A percentile compares a stretch with the other conserved stretches of the same genome.
phyloP scores from a whole-genome alignment of 1,284 basidiomycete genomes.

The Ustilago bromivora region DNA sequence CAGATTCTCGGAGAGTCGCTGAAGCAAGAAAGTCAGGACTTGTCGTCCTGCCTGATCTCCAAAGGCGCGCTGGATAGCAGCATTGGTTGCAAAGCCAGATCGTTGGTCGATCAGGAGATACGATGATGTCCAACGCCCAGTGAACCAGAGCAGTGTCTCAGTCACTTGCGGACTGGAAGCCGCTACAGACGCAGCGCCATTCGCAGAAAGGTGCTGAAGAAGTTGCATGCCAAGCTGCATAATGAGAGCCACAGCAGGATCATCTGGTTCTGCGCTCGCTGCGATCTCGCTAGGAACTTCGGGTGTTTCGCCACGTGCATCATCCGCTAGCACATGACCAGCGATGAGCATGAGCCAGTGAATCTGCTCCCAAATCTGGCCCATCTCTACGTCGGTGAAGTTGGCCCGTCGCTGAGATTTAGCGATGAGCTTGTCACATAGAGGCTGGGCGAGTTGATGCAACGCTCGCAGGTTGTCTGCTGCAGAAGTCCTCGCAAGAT shows the following conservation, averaged over 20 bases:
- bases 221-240: slow-evolving; percentile 53
- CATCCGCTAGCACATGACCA: slow-evolving; percentile 60
- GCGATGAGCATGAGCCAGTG: slow-evolving; percentile 63
- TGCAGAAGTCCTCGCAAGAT: slow-evolving; percentile 49
- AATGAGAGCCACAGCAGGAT: slow-evolving; percentile 46
- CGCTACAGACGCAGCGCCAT: slow-evolving; percentile 33
- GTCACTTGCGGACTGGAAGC: slow-evolving; percentile 62
- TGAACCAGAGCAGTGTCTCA: slow-evolving; percentile 61
- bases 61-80: slow-evolving; percentile 43
- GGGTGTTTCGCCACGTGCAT: slow-evolving; percentile 53
- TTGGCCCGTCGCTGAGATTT: slow-evolving; percentile 33
- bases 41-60: slow-evolving; percentile 51
- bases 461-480: slow-evolving; percentile 33
- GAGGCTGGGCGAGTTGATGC: slow-evolving; percentile 31
- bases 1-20: slow-evolving; percentile 54
- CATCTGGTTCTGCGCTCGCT: slow-evolving; percentile 27
- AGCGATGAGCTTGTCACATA: slow-evolving; percentile 42
- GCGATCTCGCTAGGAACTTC: slow-evolving; percentile 48
- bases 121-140: slow-evolving; percentile 61
- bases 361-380: slow-evolving; percentile 62
- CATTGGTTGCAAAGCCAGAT: slow-evolving; percentile 37
- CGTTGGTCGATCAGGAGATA: slow-evolving; percentile 53
- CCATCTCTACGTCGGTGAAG: slow-evolving; percentile 29
- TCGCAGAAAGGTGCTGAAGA: slow-evolving; percentile 43
- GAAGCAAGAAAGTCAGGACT: slow-evolving; percentile 57